These are phyloP conservation scores for Silene latifolia DNA, from an alignment of 148 eudicot species.

Conservation along the genomic window DNA sequence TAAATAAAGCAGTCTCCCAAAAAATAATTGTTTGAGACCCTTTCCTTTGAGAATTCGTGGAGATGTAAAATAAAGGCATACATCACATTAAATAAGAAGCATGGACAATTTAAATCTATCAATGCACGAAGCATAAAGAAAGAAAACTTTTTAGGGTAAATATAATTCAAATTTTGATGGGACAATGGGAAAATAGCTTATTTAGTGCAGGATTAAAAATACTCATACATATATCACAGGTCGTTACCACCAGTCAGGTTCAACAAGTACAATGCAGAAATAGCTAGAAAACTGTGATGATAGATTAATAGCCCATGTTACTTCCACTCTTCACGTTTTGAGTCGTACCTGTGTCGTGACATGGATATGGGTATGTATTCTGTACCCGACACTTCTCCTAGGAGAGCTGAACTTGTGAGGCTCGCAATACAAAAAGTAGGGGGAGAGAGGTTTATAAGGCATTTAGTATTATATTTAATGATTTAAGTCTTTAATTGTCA, in stretches of 20 bases:
- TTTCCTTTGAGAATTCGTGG: not conserved
- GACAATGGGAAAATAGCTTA: not conserved
- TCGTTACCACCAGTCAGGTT: not conserved
- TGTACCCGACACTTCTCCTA: too few species aligned
- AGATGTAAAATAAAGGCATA: not conserved
- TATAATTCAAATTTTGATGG: not conserved
- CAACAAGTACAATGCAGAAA: not conserved
- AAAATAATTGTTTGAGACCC: too few species aligned
- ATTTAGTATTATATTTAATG: too few species aligned
- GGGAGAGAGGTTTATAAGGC: too few species aligned
- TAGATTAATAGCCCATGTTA: not conserved
- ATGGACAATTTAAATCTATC: not conserved
- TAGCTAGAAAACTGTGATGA: not conserved
- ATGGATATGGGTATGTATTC: too few species aligned
- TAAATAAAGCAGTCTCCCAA: not conserved
- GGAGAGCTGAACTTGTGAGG: too few species aligned
- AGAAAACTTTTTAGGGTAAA: not conserved
- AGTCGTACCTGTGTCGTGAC: too few species aligned
- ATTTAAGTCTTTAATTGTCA: too few species aligned
- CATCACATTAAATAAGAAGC: slow-evolving; percentile 3
- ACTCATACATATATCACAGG: not conserved
- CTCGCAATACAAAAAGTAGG: too few species aligned
- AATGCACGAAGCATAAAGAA: not conserved
- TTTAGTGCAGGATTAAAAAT: too few species aligned
- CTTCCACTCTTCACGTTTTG: too few species aligned